Percentiles rank a stretch among this genome's conserved stretches.
phyloP scores from a whole-genome alignment of 768 basidiomycete species.

The Podaxis sp. region DNA sequence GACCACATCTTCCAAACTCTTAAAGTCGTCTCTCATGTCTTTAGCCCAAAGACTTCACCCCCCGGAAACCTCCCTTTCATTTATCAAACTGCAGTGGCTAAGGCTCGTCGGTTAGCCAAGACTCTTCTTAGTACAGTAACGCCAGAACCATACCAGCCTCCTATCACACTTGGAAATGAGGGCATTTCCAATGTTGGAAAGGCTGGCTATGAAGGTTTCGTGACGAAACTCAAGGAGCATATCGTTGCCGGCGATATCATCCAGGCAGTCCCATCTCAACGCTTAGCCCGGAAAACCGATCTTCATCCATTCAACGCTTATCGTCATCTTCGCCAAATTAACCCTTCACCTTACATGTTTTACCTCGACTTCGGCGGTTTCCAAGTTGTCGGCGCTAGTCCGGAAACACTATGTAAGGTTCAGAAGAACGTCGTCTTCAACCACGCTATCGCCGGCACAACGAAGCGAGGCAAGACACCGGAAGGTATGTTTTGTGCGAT shows the following conservation, averaged over 20 bases:
- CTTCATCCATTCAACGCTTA: conserved; percentile 98
- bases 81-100: conserved; percentile 85
- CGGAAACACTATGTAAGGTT: conserved; percentile 96
- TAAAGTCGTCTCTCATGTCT: conserved; percentile 96
- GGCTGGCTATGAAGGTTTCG: conserved; percentile 87
- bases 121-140: conserved; percentile 50
- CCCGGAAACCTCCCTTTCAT: conserved; percentile 73
- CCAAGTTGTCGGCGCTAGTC: conserved; percentile 97
- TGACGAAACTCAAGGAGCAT: conserved; percentile 89
- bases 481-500: conserved; percentile 59
- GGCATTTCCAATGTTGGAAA: conserved; percentile 91
- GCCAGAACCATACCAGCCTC: conserved; percentile 68
- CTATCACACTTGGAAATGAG: conserved; percentile 63
- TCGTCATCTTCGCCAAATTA: conserved; percentile 88
- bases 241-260: conserved; percentile 98
- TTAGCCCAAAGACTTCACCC: conserved; percentile 71
- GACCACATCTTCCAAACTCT: conserved; percentile 95
- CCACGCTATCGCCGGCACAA: conserved; percentile 97
- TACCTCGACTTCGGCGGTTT: conserved; percentile 92
- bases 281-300: conserved; percentile 79
- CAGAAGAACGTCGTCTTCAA: conserved; percentile 91
- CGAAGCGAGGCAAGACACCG: conserved; percentile 77
- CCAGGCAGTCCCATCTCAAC: conserved; percentile 96
- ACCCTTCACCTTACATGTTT: conserved; percentile 99
- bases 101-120: conserved; percentile 81